Conservation (phyloP, 2,329 filamentous ascomycete species). For the Seiridium cupressi region DNA sequence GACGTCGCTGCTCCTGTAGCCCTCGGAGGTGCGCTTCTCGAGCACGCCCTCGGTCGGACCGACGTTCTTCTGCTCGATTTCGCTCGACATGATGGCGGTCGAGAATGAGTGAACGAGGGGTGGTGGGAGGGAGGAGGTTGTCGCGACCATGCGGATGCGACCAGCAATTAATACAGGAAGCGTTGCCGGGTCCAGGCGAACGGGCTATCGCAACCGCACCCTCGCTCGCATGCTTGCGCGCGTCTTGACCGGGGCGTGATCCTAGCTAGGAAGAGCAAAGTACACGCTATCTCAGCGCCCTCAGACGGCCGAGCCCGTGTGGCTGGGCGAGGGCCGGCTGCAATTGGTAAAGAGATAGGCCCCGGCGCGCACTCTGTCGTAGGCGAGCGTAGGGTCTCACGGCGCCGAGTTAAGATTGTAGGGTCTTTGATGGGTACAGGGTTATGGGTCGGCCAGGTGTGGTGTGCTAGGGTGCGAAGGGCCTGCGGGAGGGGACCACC, state of each 20-base stretch:
- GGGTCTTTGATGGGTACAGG: background rate
- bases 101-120: background rate
- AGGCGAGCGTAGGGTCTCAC: too few species aligned
- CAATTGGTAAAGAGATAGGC: too few species aligned
- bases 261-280: too few species aligned
- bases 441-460: background rate
- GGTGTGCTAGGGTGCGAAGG: background rate
- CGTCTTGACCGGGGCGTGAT: too few species aligned
- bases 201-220: too few species aligned
- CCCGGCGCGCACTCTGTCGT: too few species aligned
- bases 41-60: background rate
- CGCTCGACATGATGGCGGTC: background rate
- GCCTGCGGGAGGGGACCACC: constrained; percentile 4
- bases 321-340: too few species aligned
- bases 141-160: background rate
- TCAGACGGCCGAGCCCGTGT: too few species aligned
- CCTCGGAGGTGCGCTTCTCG: background rate
- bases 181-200: background rate
- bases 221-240: too few species aligned
- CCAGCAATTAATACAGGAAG: background rate
- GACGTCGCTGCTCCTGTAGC: background rate
- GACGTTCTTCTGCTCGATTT: constrained; percentile 1
- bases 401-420: background rate
- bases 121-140: background rate
- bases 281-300: too few species aligned